Evolutionary conservation across 305 asterid genomes (phyloP), one percentile per base, ranked within the genome.

Genomic region (Fraxinus dipetala): DNA sequence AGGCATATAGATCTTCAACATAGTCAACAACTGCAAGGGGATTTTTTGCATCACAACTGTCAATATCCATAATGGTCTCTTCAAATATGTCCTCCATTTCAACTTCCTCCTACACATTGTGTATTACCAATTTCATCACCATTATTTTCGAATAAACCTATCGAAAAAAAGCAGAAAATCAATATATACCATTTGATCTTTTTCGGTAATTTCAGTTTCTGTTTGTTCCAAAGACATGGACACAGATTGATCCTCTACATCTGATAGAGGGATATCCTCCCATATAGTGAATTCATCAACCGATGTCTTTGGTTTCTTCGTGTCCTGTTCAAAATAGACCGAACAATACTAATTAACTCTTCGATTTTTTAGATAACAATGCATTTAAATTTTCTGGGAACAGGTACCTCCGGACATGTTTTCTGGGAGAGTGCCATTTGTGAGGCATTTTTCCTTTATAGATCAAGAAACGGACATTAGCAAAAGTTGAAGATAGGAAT

Each of bases 11-110:
- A 85, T 94, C 97, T 24, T 90, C 94, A 3, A 93, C 90, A 80
- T 95, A 95, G 16, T 95, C 98, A 13, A 82, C 87, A 32, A 87
- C 97, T 7, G 97, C 91, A 30, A 95, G 90, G 5, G 93, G 94
- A 78, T 95, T 87, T 80, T 90, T 88, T 0, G 86, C 90, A 81
- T 95, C 98, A 48, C 79, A 40, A 22, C 87, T 72, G 74, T 95
- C 98, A n/a, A 95, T 95, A 80, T 95, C 96, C 72, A 87, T 16
- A 0, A 92, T 78, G 45, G 93, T 79, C 83, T 93, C 97, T 78
- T 93, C 97, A 70, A 92, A 91, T 80, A 95, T 94, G 87, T 95
- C 99, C 81, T 92, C 98, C 98, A 95, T 95, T 74, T 93, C 98
- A 28, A 95, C 92, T 88, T 95, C 99, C 95, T 89, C 48, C 85